Conservation (phyloP, 2,329 filamentous ascomycete species). For the Aspergillus sp. region DNA sequence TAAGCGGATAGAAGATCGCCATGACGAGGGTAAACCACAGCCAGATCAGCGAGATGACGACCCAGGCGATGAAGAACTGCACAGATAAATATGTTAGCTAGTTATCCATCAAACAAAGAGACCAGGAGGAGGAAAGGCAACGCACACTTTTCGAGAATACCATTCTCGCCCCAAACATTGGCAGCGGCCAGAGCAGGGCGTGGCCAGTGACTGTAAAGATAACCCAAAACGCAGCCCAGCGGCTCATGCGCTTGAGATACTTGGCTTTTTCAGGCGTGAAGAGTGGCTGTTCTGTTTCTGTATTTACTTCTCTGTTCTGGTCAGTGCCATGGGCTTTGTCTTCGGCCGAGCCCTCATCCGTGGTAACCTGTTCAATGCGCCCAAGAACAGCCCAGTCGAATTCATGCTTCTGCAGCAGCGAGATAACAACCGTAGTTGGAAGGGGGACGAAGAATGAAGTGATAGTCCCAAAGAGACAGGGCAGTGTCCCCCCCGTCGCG, state of each 20-base stretch:
- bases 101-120: too few species aligned
- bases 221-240: constrained; percentile 3
- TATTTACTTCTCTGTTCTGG: background rate
- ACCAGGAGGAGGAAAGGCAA: background rate
- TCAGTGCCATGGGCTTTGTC: background rate
- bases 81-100: background rate
- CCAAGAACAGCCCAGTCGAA: background rate
- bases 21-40: constrained; percentile 4
- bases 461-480: too few species aligned
- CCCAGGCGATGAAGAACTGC: background rate
- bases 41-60: constrained; percentile 4
- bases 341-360: background rate
- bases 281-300: background rate
- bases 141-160: background rate
- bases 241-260: constrained; percentile 1
- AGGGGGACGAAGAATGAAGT: background rate
- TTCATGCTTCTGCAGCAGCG: background rate
- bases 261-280: background rate
- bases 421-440: background rate
- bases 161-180: background rate
- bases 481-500: too few species aligned
- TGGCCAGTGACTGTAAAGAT: background rate
- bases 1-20: background rate
- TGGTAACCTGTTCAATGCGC: background rate
- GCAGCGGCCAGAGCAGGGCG: background rate